Evolutionary conservation across 108 stramenopile genomes (phyloP), one percentile per base, ranked within the genome.

Genomic region (Skeletonema marinoi): DNA sequence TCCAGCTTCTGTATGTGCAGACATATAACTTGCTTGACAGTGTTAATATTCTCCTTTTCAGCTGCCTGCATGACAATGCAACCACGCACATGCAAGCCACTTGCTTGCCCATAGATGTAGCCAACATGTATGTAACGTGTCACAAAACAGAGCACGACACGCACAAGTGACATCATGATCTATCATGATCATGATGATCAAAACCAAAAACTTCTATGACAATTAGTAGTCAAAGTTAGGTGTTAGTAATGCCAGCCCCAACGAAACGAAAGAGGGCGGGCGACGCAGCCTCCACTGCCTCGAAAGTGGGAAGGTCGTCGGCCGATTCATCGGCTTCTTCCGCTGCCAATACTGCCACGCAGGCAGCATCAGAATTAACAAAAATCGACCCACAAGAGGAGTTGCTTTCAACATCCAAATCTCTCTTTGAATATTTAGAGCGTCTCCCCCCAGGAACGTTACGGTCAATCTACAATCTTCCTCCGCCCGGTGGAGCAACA

Each of bases 381-480:
- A 51, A 11, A 48, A 19, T 31, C 51, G 68, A 72, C 25, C 65
- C 78, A 6, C 33, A 48, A 25, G 78, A 79, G 68, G 66, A 68
- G 32, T 39, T 39, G 14, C 78, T 79, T 13, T 50, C 78, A 12
- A 66, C 71, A 17, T 80, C 79, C 62, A 74, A 42, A 17, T 70
- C 73, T 68, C 67, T 83, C 11, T 83, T 83, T 60, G 70, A 79
- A 58, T 83, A 83, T 59, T 78, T 83, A 41, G 68, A 70, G 17
- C 67, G 65, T 35, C 73, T 83, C 7, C 82, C 82, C 14, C 67
- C 73, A 13, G 66, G 32, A 4, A 25, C 51, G 6, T 67, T 83
- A 10, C 78, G 73, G 61, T 64, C 54, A 21, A 74, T 83, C 11
- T 83, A 83, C 36, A 73, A 78, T 8, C 60, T 70, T 12, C 73